Base-by-base conservation (phyloP, 208 protist species). In the Trypanosoma scelopori region DNA sequence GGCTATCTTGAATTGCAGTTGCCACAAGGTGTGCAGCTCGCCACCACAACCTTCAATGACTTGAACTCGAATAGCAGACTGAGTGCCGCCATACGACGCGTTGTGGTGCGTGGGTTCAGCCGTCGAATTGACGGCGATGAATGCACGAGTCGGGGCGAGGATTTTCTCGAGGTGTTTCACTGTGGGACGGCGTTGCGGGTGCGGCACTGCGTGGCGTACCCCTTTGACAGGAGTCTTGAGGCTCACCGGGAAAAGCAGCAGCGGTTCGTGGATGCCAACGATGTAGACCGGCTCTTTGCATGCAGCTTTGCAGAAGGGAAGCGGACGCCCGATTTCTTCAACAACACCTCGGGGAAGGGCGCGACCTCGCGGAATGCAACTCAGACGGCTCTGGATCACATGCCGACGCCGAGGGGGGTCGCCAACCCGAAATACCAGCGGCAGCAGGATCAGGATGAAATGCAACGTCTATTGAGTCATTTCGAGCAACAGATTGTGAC, bases 51-150 rank as follows among this genome's bases (percentile, higher is more conserved):
- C 2, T 57, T 93, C 13, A 96, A 96, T 61, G 87, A 93, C 52
- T 73, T 80, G 46, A 94, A 92, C 69, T 93, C 91, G 12, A 96
- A 84, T 64, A 88, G 76, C 43, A 81, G 91, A 7, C 45, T 79
- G 28, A 91, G 80, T 55, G 65, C 78, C 3, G 74, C 76, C 7
- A 45, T 72, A 27, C 78, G 78, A 18, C 64, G 76, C 27, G 18
- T 89, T 6, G 61, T 58, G 0, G 45, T 93, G 55, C 74, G 84
- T 52, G 78, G 76, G 11, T 68, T 91, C 27, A 56, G 83, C 5
- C 50, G 61, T 11, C 65, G 9, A 9, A 37, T 59, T 18, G 48
- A 58, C 5, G 74, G 45, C 27, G 69, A 81, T 22, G 59, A 77
- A 30, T 41, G 52, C 13, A 53, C 57, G 4, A 49, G 72, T 39